Evolutionary conservation across 2,329 filamentous ascomycete genomes (phyloP).

Genomic region (Clarireedia homoeocarpa): DNA sequence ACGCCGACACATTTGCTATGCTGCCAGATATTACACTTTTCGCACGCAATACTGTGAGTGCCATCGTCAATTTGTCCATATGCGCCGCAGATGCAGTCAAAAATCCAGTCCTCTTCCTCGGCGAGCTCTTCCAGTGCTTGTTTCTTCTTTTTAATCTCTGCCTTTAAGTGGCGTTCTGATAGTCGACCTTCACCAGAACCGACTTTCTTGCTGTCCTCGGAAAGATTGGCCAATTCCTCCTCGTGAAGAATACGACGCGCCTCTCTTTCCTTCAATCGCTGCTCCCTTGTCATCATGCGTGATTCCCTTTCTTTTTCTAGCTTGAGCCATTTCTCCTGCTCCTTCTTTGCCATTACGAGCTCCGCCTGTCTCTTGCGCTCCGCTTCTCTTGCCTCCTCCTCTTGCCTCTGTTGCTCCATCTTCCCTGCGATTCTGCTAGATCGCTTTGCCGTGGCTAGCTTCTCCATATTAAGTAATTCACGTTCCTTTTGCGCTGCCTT

Average conservation of each 20-base stretch:
- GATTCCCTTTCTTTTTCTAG: conserved; percentile 68
- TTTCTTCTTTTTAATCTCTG: conserved; percentile 72
- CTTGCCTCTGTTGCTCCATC: conserved; percentile 66
- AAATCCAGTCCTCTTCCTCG: conserved; percentile 74
- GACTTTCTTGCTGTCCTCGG: conserved; percentile 62
- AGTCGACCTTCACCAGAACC: conserved; percentile 50
- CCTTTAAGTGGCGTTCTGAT: conserved; percentile 74
- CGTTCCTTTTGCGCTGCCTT: conserved; percentile 62
- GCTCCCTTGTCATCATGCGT: conserved; percentile 75
- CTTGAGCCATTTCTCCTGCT: conserved; percentile 51
- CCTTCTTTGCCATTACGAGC: conserved; percentile 56
- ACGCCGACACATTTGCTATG: conserved; percentile 89
- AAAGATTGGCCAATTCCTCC: conserved; percentile 71
- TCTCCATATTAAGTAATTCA: conserved; percentile 73
- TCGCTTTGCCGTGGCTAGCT: conserved; percentile 87
- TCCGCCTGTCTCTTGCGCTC: conserved; percentile 59
- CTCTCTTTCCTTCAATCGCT: conserved; percentile 79
- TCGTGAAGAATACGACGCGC: conserved; percentile 75
- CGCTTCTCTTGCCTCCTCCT: conserved; percentile 64
- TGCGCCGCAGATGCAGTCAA: conserved; percentile 87
- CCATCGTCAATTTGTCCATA: conserved; percentile 93
- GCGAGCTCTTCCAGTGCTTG: conserved; percentile 67
- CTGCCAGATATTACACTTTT: conserved; percentile 92
- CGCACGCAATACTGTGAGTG: conserved; percentile 87
- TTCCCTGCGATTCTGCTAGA: conserved; percentile 84